Base-by-base conservation (phyloP, 139 green algal genomes). In the Asterochloris erici region DNA sequence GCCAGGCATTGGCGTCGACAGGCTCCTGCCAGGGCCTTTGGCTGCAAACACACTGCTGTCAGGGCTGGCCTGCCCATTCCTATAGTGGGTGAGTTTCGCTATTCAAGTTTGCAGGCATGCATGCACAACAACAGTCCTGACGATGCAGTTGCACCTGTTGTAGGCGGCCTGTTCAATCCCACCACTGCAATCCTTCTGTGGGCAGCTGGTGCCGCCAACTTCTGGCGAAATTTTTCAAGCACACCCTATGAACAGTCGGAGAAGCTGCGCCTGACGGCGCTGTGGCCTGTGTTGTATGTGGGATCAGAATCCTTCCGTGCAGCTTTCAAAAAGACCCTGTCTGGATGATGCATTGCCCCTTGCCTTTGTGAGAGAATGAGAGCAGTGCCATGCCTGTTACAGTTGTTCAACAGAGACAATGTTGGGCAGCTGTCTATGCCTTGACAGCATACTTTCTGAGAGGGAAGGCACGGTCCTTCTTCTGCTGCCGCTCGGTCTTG, bases 401-500 rank as follows among this genome's bases (percentile, higher is more conserved):
- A 71, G 1, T 71, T 21, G 21, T 26, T 24, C 17, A 26, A 26
- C 4, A 21, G 17, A 70, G 23, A 80, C 76, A 70, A 11, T 26
- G 23, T 47, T 62, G 73, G 17, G 12, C 4, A 47, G 24, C 12
- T 54, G 14, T 69, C 38, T 38, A 81, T 12, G 62, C 82, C 68
- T 85, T 85, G 54, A 99, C 87, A 26, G 96, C 96, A 84, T 93
- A 99, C 91, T 98, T 98, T 77, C 96, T 90, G 70, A 77, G 81
- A 60, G 96, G 96, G 92, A 98, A 99, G 64, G 96, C 94, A 70
- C 83, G 79, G 6, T 88, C 88, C 85, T 93, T 95, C 93, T 99
- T 99, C 68, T 82, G 75, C 62, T 90, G 79, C 92, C 95, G 97
- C 79, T 85, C 85, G 10, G 94, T 96, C 89, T 94, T 94, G 84